Base-by-base conservation (phyloP, 306 rosid species). In the Adenanthera pavonina region DNA sequence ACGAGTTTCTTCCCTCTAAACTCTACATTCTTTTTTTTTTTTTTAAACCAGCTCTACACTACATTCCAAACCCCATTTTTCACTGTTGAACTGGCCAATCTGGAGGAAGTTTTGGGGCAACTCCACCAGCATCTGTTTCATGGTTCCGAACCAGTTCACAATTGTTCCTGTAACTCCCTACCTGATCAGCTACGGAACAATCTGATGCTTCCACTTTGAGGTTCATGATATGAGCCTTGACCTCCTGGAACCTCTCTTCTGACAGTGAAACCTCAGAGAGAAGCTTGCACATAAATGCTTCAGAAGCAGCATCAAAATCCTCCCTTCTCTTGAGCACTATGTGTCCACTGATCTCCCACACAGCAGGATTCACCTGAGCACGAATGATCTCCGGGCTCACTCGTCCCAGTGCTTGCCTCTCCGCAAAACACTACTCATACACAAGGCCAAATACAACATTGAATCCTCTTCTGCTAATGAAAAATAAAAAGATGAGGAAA, bases 281-380 rank as follows among this genome's bases (percentile, higher is more conserved):
- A 53, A 82, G 81, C 43, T 36, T 75, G 62, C 85, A 75, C 14
- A 49, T 77, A 41, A 44, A 75, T 54, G 62, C 72, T 68, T 82
- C 85, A 5, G 71, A 41, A 44, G 81, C 81, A 67, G 15, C 54
- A 34, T 82, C 81, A 20, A 67, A 82, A 68, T 82, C 77, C 71
- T 54, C 69, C 54, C 54, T 82, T 25, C 72, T 75, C 44, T 82
- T 82, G 8, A 82, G 53, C 53, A 82, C 77, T 17, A 82, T 56
- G 72, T 82, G 85, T 67, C 85, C 85, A 36, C 85, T 38, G 3
- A 82, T 75, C 77, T 82, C 85, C 85, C 85, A 82, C 71, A 82
- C 85, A 13, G 85, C 85, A 5, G 85, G 81, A 57, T 75, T 82
- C 36, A 75, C 65, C 25, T 68, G 70, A 44, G 81, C 61, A n/a